These are phyloP conservation scores for Clarkia xantiana DNA, from an alignment of 345 rosid genomes.

Conservation along the genomic window DNA sequence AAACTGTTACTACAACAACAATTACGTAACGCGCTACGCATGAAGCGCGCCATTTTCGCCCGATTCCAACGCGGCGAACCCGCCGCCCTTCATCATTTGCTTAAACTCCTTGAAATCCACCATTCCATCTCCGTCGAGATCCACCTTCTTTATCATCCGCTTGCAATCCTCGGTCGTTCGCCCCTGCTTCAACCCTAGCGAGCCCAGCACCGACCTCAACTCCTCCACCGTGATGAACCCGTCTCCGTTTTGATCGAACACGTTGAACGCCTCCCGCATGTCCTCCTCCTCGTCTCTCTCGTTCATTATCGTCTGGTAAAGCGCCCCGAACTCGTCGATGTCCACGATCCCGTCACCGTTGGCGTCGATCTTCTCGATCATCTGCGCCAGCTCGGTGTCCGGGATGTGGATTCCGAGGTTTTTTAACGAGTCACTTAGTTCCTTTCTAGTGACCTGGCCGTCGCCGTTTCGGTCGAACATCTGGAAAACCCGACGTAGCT, in stretches of 20 bases:
- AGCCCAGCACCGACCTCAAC: constrained; percentile 62
- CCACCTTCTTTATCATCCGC: constrained; percentile 77
- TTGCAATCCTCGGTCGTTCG: constrained; percentile 68
- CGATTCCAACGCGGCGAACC: constrained; percentile 65
- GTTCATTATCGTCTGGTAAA: constrained; percentile 72
- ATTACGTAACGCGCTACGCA: neutral
- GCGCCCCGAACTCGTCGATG: constrained; percentile 65
- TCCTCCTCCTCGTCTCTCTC: constrained; percentile 80
- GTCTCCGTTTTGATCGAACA: constrained; percentile 83
- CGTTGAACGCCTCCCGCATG: constrained; percentile 72
- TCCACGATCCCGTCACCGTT: constrained; percentile 82
- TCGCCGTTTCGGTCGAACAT: constrained; percentile 88
- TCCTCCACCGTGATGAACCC: constrained; percentile 90
- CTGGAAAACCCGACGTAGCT: constrained; percentile 67
- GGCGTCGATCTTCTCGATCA: constrained; percentile 77
- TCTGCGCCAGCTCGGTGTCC: constrained; percentile 47
- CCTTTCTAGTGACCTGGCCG: constrained; percentile 59
- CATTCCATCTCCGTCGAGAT: constrained; percentile 93
- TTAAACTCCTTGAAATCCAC: constrained; percentile 70
- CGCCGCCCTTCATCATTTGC: constrained; percentile 90
- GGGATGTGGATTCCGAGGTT: constrained; percentile 61
- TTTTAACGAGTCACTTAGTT: constrained; percentile 50
- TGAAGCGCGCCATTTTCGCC: constrained; percentile 6
- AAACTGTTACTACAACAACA: neutral
- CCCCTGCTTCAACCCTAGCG: constrained; percentile 79